Evolutionary conservation across 192 early-diverging fungal genomes (phyloP).

Genomic region (Spizellomyces sp.): DNA sequence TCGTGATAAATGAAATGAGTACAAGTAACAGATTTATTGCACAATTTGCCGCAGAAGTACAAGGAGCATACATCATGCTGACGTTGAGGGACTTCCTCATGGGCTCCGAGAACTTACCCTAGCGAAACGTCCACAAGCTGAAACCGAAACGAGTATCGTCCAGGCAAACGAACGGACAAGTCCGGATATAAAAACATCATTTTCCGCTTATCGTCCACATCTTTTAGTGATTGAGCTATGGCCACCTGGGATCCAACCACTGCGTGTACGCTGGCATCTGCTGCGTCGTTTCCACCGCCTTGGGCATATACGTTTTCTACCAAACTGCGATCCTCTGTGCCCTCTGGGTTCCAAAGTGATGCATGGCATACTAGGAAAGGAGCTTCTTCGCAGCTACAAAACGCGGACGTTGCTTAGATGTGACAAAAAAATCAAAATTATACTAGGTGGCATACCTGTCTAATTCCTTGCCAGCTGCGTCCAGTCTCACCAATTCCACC

Average conservation of each 20-base stretch:
- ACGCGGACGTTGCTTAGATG: not conserved
- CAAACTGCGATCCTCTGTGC: constrained; percentile 35
- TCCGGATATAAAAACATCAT: constrained; percentile 14
- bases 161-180: constrained; percentile 7
- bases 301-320: constrained; percentile 20
- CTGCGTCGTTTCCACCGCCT: constrained; percentile 14
- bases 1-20: not conserved
- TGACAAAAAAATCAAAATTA: too few relatives aligned
- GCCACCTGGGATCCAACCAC: not conserved
- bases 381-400: constrained; percentile 10
- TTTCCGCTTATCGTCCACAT: not conserved
- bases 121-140: constrained; percentile 3
- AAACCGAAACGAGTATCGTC: constrained; percentile 1
- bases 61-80: too few relatives aligned
- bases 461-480: not conserved
- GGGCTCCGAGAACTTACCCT: not conserved
- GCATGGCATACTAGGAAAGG: constrained; percentile 36
- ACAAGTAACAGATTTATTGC: not conserved
- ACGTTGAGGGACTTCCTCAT: not conserved
- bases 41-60: too few relatives aligned
- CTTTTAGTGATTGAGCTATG: not conserved
- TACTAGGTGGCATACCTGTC: not conserved
- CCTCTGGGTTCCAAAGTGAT: constrained; percentile 32
- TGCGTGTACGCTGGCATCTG: constrained; percentile 3
- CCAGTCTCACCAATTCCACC: constrained; percentile 6